Evolutionary conservation across 805 yeast species (phyloP), one percentile per base, ranked within the genome.

Genomic region (Starmerella bombi): DNA sequence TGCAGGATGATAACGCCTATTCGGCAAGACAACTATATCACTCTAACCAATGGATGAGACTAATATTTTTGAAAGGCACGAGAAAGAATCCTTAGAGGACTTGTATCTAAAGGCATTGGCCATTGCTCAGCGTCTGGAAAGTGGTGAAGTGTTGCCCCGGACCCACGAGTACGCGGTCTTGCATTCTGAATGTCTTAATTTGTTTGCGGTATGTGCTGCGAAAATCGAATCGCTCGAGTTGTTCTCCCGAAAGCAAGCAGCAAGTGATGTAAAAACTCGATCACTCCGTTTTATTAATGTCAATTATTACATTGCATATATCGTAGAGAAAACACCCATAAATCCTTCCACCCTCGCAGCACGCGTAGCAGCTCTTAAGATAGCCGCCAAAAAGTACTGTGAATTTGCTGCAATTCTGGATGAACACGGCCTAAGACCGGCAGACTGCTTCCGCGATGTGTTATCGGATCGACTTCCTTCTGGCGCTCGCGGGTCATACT

Each of bases 171-270:
- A 30, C 40, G 12, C 21, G 12, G 15, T 3, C 14, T 28, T 46
- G 23, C 50, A 50, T 21, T 27, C 37, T 9, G 32, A 40, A 16
- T 10, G 40, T 14, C 29, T 50, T 7, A 22, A 18, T 10, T 4
- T 10, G 20, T 30, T 46, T 5, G 36, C 39, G n/a, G 30, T 23
- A 18, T 36, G 41, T 32, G 22, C 40, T 25, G 30, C 14, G 14
- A 33, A 37, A 10, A 64, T 77, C 1, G 60, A 65, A 10, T 59
- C 61, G n/a, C 58, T 75, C 15, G 65, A 74, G 2, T 56, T 84
- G 19, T 84, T 81, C 60, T 79, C 88, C 50, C 59, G 62, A 10
- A 83, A 83, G 56, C 95, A 85, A 55, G 53, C 67, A 0, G 43
- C 80, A 2, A 80, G 75, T 0, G 96, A 85, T 50, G 52, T 85